Evolutionary conservation across 495 filamentous ascomycete species (phyloP).

Genomic region (Penicillium daleae): DNA sequence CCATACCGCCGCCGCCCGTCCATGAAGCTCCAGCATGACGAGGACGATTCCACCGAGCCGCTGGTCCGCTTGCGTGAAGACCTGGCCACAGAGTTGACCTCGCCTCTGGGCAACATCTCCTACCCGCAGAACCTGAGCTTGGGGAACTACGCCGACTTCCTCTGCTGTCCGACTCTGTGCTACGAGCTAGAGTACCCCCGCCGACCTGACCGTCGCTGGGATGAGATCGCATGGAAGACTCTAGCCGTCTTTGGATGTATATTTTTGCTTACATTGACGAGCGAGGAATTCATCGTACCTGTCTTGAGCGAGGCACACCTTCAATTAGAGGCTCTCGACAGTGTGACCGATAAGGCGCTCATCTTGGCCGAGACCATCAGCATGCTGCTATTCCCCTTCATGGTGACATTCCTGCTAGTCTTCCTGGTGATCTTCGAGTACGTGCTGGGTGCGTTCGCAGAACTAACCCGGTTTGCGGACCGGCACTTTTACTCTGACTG

Average conservation of each 20-base stretch:
- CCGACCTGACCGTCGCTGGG: constrained; percentile 71
- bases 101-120: constrained; percentile 83
- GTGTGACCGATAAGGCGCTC: constrained; percentile 67
- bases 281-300: constrained; percentile 94
- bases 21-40: constrained; percentile 36
- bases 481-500: constrained; percentile 96
- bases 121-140: constrained; percentile 89
- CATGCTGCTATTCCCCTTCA: constrained; percentile 93
- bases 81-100: constrained; percentile 86
- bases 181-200: constrained; percentile 98
- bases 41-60: constrained; percentile 49
- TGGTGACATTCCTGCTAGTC: constrained; percentile 91
- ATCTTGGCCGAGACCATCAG: constrained; percentile 92
- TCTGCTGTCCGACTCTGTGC: constrained; percentile 93
- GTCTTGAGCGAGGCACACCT: constrained; percentile 76
- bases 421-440: constrained; percentile 99
- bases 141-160: constrained; percentile 81
- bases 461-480: constrained; percentile 91
- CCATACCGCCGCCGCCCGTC: constrained; percentile 46
- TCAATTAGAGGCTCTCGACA: constrained; percentile 63
- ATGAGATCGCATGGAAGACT: constrained; percentile 81
- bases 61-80: constrained; percentile 76
- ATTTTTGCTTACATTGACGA: constrained; percentile 87
- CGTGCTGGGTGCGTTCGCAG: constrained; percentile 89
- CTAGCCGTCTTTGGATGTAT: constrained; percentile 95